phyloP scores from a whole-genome alignment of 2,329 filamentous ascomycete genomes.

The Tolypocladium paradoxum region DNA sequence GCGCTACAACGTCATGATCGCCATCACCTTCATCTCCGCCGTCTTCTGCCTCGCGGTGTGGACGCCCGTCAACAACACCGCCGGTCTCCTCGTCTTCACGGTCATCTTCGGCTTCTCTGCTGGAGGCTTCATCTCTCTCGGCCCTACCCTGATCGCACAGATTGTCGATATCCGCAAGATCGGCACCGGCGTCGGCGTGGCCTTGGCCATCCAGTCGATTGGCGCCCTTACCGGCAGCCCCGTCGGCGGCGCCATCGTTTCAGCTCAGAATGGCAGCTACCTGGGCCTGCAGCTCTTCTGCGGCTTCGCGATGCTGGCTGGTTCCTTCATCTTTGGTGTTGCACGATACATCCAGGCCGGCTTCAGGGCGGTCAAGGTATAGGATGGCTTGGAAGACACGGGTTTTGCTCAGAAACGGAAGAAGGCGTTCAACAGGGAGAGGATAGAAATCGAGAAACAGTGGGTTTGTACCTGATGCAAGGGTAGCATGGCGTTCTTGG shows the following conservation, averaged over 20 bases:
- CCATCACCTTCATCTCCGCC: slow-evolving; percentile 38
- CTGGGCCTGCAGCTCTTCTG: slow-evolving; percentile 55
- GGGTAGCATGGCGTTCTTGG: background rate
- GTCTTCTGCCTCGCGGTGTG: slow-evolving; percentile 36
- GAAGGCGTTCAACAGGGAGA: background rate
- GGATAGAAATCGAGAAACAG: background rate
- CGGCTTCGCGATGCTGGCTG: slow-evolving; percentile 36
- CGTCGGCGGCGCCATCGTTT: slow-evolving; percentile 53
- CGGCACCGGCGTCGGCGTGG: slow-evolving; percentile 54
- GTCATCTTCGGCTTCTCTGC: slow-evolving; percentile 60
- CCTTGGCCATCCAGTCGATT: slow-evolving; percentile 51
- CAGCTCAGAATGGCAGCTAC: slow-evolving; percentile 39
- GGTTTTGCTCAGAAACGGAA: background rate
- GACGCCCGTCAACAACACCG: slow-evolving; percentile 37
- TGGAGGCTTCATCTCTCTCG: slow-evolving; percentile 54
- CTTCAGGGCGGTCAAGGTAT: slow-evolving; percentile 22
- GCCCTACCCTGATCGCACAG: slow-evolving; percentile 55
- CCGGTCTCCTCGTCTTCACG: slow-evolving; percentile 52
- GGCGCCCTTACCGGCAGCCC: slow-evolving; percentile 58
- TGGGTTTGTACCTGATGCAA: background rate
- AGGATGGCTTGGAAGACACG: background rate
- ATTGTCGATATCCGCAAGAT: slow-evolving; percentile 61
- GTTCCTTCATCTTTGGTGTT: slow-evolving; percentile 14
- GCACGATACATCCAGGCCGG: slow-evolving; percentile 25
- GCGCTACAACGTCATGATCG: slow-evolving; percentile 37